These are phyloP conservation scores for Ciborinia camelliae DNA, from an alignment of 2,329 filamentous ascomycete genomes.

Conservation along the genomic window DNA sequence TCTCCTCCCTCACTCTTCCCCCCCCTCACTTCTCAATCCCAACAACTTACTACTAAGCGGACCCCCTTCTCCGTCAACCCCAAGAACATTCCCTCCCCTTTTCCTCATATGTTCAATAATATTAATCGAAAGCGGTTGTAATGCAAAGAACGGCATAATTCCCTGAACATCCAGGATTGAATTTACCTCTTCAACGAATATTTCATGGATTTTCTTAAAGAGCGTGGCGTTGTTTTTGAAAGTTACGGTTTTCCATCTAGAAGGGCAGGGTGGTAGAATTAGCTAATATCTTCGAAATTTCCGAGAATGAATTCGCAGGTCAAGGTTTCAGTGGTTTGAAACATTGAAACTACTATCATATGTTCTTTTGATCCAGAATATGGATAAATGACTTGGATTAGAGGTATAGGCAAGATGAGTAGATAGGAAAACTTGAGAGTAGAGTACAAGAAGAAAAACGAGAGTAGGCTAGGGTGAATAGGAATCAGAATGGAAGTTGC, in stretches of 20 bases:
- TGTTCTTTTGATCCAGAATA: no score
- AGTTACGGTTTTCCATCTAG: constrained; percentile 4
- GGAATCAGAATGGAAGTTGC: no score
- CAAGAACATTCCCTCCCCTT: background rate
- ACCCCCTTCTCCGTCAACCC: background rate
- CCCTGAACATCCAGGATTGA: background rate
- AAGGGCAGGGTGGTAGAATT: no score
- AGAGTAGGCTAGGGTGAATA: no score
- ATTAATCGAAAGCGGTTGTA: background rate
- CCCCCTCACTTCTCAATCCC: background rate
- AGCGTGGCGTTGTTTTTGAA: constrained; percentile 4
- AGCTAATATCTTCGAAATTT: no score
- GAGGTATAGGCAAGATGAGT: no score
- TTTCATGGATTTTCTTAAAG: background rate
- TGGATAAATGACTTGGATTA: no score
- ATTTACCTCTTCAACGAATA: background rate
- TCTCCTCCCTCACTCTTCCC: background rate
- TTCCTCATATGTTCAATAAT: background rate
- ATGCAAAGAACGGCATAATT: background rate
- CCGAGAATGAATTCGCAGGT: no score
- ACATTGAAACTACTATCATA: no score
- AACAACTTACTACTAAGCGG: background rate
- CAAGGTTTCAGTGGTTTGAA: no score
- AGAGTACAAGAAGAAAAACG: no score
- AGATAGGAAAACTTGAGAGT: no score